These are phyloP conservation scores for Uromyces viciae-fabae DNA, from an alignment of 1,284 basidiomycete species.

Conservation along the genomic window DNA sequence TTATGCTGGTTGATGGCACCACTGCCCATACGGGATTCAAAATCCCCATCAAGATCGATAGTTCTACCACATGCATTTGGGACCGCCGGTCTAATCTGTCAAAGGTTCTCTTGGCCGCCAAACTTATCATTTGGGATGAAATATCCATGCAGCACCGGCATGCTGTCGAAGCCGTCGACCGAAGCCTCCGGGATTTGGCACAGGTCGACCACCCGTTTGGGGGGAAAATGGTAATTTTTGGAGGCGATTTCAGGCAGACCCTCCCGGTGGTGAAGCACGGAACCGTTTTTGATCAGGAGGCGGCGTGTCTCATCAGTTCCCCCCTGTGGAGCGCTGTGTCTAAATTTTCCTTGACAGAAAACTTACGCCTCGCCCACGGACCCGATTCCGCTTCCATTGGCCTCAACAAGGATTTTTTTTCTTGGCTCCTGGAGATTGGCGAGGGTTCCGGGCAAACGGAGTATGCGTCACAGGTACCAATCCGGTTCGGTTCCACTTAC, in stretches of 20 bases:
- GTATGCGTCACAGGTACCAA: no score
- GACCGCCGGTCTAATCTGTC: not conserved
- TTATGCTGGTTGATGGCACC: constrained; percentile 57
- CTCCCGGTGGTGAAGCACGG: not conserved
- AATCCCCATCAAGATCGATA: constrained; percentile 53
- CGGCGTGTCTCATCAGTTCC: not conserved
- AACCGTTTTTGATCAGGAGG: not conserved
- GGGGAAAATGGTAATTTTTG: not conserved
- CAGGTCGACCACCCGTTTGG: constrained; percentile 1
- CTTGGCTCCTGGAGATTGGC: not conserved
- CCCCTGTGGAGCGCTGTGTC: not conserved
- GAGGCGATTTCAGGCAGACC: constrained; percentile 1
- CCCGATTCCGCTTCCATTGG: not conserved
- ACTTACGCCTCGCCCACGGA: not conserved
- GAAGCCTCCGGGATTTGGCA: not conserved
- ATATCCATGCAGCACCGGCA: not conserved
- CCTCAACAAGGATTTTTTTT: not conserved
- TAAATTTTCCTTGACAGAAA: not conserved
- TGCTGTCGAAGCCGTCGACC: not conserved
- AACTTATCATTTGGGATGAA: not conserved
- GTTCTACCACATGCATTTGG: not conserved
- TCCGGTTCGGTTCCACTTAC: no score
- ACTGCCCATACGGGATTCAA: constrained; percentile 59
- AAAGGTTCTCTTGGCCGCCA: not conserved
- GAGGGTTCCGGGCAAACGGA: not conserved